Base-by-base conservation (phyloP, 2,329 filamentous ascomycete genomes). In the Hymenoscyphus fructigenus region DNA sequence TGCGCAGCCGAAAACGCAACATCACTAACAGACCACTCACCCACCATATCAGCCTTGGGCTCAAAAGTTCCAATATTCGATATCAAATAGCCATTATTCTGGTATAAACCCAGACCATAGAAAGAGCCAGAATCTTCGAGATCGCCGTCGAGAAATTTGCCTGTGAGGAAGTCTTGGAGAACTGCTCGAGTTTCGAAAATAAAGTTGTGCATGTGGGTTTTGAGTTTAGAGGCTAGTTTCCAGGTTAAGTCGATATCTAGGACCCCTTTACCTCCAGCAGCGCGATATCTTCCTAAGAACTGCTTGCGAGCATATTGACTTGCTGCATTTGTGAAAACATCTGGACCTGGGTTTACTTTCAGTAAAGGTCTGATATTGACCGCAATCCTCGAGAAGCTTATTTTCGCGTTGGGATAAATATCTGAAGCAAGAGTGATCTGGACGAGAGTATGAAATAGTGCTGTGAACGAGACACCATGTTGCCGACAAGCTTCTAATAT, bases 31-130 rank as follows among this genome's bases (percentile, higher is more conserved):
- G 53, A 63, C 66, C 67, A 68, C 1, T 60, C 65, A 41, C 63
- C 66, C n/a, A 61, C 32, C 56, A 59, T 65, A 32, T 50, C 58
- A n/a, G 44, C 60, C 41, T 34, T 53, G 2, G 66, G 65, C 59
- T 70, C 58, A 38, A 68, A 70, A 14, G 56, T 36, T 7, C 62
- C 62, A 26, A 68, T 23, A 60, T 67, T 70, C 10, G 64, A 67
- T 44, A 66, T 61, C 29, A 65, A 56, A 55, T 66, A 68, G 1
- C 61, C 64, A 47, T 67, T 68, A 20, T 66, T 69, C 53, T 61
- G 55, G 57, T 67, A 66, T 7, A 65, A 36, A 5, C 55, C 62
- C 2, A 67, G 17, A 0, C 62, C 63, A 17, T 59, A 58, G 20
- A 68, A 68, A 20, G 44, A 50, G 4, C 63, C 64, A 15, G 64